Base-by-base conservation (phyloP, 768 basidiomycete species). In the Amanita subjunquillea region DNA sequence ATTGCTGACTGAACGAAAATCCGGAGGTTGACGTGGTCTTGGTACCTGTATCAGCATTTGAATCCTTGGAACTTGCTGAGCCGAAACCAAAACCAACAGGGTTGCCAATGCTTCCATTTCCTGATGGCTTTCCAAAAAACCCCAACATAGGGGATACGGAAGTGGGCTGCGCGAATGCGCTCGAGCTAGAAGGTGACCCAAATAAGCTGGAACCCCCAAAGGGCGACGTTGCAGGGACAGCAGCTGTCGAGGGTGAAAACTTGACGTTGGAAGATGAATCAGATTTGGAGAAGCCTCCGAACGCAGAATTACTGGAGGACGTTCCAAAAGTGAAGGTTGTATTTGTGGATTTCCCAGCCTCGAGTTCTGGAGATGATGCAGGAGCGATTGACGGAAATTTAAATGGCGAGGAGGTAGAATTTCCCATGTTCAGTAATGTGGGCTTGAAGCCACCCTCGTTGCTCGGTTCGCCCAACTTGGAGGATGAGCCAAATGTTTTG, bases 11-110 rank as follows among this genome's bases (percentile, higher is more conserved):
- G 25, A 60, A 58, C 30, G 43, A 50, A 9, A 59, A 53, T 34
- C 56, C 51, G 6, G 55, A 34, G 3, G 56, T 30, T 8, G 54
- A n/a, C 23, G 45, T 38, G 7, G 54, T 27, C 34, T 57, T 55
- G 1, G 49, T 29, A 30, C 36, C 60, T 8, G 68, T 57, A 17
- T 66, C 61, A 55, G 61, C 70, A 17, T 66, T 60, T 36, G 71
- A 65, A 59, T 63, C 69, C 17, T 53, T 46, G 10, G 51, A 37
- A 25, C 29, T 37, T 12, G 9, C 23, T 15, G 43, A 44, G 12
- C 73, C 78, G 58, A 79, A 85, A 7, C 72, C 72, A 56, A 84
- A 84, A 4, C 82, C 82, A 6, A 83, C 78, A 6, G 82, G 78
- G 59, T 81, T 83, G 1, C 83, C 80, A 17, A 83, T 72, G 57